phyloP scores from a whole-genome alignment of 2,329 filamentous ascomycete genomes.

The Claviceps pazoutovae region DNA sequence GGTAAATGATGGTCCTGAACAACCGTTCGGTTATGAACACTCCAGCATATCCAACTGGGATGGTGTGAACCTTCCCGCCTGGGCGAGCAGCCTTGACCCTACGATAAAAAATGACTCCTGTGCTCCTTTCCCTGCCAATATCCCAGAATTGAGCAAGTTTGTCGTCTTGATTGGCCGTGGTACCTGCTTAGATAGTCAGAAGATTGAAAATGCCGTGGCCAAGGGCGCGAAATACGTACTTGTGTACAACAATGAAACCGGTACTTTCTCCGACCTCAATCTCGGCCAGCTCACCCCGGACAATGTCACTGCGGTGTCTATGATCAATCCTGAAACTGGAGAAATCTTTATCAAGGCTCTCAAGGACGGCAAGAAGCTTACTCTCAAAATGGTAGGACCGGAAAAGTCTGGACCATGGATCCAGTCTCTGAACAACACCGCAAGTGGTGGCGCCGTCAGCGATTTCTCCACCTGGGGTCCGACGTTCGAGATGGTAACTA shows the following conservation, averaged over 20 bases:
- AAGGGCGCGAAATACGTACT: slow-evolving; percentile 47
- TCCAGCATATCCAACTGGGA: slow-evolving; percentile 29
- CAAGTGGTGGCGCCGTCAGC: slow-evolving; percentile 37
- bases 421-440: slow-evolving; percentile 14
- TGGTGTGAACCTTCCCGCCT: slow-evolving; percentile 33
- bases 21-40: slow-evolving; percentile 28
- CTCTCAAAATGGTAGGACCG: slow-evolving; percentile 27
- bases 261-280: slow-evolving; percentile 19
- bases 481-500: slow-evolving; percentile 42
- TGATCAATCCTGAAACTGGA: slow-evolving; percentile 28
- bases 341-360: slow-evolving; percentile 29
- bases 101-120: slow-evolving; percentile 37
- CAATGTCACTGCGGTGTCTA: slow-evolving; percentile 22
- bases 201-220: slow-evolving; percentile 37
- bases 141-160: slow-evolving; percentile 40
- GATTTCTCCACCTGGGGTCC: slow-evolving; percentile 46
- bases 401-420: slow-evolving; percentile 10
- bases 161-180: slow-evolving; percentile 48
- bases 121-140: slow-evolving; percentile 33
- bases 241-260: slow-evolving; percentile 41
- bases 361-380: slow-evolving; percentile 27
- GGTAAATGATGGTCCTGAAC: slow-evolving; percentile 19
- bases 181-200: slow-evolving; percentile 39
- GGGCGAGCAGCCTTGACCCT: slow-evolving; percentile 35
- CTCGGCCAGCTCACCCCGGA: slow-evolving; percentile 12